phyloP scores from a whole-genome alignment of 768 basidiomycete genomes.

The Dioszegia hungarica region DNA sequence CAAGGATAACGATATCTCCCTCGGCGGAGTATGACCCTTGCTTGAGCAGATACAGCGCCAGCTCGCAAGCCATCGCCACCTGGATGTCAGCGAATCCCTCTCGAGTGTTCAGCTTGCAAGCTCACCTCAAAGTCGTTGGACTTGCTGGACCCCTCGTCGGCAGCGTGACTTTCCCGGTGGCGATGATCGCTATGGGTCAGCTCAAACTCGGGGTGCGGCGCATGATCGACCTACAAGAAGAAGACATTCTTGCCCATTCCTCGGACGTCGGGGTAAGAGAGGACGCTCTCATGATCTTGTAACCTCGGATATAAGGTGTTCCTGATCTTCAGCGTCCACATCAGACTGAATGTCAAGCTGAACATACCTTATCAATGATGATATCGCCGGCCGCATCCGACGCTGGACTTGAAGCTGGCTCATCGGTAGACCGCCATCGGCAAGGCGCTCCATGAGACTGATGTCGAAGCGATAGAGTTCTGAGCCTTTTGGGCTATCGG shows the following conservation, averaged over 20 bases:
- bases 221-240: constrained; percentile 52
- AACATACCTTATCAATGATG: constrained; percentile 32
- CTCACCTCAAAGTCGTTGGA: constrained; percentile 65
- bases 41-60: constrained; percentile 58
- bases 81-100: constrained; percentile 23
- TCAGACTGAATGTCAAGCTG: constrained; percentile 59
- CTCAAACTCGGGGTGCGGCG: neutral
- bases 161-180: constrained; percentile 58
- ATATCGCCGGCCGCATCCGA: constrained; percentile 69
- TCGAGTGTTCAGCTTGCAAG: too few relatives aligned
- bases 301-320: constrained; percentile 9
- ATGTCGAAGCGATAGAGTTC: constrained; percentile 63
- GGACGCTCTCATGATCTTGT: constrained; percentile 2
- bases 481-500: constrained; percentile 46
- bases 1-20: constrained; percentile 57
- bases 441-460: constrained; percentile 71
- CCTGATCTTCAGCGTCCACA: constrained; percentile 66
- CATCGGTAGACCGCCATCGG: constrained; percentile 59
- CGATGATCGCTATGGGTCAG: constrained; percentile 52
- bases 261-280: constrained; percentile 17
- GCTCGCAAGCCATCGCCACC: constrained; percentile 55
- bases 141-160: constrained; percentile 63
- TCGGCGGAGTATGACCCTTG: constrained; percentile 55
- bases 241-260: constrained; percentile 64
- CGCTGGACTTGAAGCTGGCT: constrained; percentile 67